These are phyloP conservation scores for Neophaeococcomyces aloes DNA, from an alignment of 2,329 filamentous ascomycete species.

Conservation along the genomic window DNA sequence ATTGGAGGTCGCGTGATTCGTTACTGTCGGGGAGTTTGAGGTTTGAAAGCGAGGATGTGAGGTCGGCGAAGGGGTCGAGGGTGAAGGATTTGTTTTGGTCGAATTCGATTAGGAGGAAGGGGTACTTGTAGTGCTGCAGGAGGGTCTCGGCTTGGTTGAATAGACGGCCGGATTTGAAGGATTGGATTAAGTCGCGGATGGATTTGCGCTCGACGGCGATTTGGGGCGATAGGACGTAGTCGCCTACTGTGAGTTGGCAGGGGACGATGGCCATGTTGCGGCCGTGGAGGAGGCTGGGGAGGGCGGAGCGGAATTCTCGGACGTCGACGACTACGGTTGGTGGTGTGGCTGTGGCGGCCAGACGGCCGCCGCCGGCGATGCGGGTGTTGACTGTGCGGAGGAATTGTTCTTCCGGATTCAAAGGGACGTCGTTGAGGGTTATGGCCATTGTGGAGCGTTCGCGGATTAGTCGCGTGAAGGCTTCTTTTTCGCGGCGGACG, in stretches of 20 bases:
- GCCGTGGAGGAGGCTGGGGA: constrained; percentile 84
- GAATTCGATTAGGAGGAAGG: constrained; percentile 94
- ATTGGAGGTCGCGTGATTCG: constrained; percentile 67
- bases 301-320: constrained; percentile 84
- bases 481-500: constrained; percentile 89
- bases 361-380: constrained; percentile 82
- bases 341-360: constrained; percentile 73
- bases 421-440: constrained; percentile 63
- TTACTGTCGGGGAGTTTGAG: constrained; percentile 53
- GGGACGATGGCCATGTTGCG: constrained; percentile 80
- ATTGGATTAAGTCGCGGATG: constrained; percentile 79
- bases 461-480: constrained; percentile 88
- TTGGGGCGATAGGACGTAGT: constrained; percentile 83
- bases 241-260: constrained; percentile 90
- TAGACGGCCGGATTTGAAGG: constrained; percentile 80
- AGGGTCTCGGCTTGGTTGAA: constrained; percentile 90
- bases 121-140: constrained; percentile 80
- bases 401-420: constrained; percentile 84
- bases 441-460: constrained; percentile 89
- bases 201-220: constrained; percentile 95
- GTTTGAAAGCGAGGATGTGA: constrained; percentile 48
- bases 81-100: constrained; percentile 96
- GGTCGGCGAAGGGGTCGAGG: constrained; percentile 59
- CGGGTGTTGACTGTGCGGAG: constrained; percentile 91
- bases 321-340: constrained; percentile 91